Evolutionary conservation across 129 eudicot species (phyloP), one percentile per base, ranked within the genome.

Genomic region (Solidago caesia): DNA sequence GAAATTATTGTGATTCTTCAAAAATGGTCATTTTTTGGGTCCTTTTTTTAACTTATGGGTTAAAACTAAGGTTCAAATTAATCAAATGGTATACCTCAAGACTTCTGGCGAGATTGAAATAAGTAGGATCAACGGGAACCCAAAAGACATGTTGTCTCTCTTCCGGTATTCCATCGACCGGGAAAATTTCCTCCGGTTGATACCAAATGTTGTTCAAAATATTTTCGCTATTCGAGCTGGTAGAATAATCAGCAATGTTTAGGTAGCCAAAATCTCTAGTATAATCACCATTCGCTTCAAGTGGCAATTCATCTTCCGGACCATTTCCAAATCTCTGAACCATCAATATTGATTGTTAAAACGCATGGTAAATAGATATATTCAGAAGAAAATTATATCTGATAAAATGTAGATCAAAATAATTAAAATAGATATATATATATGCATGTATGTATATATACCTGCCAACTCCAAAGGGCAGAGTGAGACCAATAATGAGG

Each of bases 401-500:
- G 6, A 16, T 26, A 5, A 26, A 59, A 25, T 60, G 2, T 3
- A 8, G 1, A 6, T 62, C 11, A n/a, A n/a, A n/a, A n/a, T n/a
- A n/a, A n/a, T n/a, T n/a, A n/a, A n/a, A n/a, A n/a, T n/a, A n/a
- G n/a, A n/a, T n/a, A n/a, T n/a, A n/a, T n/a, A n/a, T n/a, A n/a
- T n/a, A n/a, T n/a, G n/a, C n/a, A n/a, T n/a, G n/a, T n/a, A n/a
- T n/a, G n/a, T n/a, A 62, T 4, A 9, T 14, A 3, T 72, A 85
- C 90, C 94, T 88, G 90, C 94, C 88, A 88, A 79, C 60, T 85
- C 94, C 90, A 88, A 5, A 83, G 88, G 59, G 81, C 85, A 42
- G 75, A 56, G 61, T 81, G 94, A 47, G 90, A 42, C 90, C 88
- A 88, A 46, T 64, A 81, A 2, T 65, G 74, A 52, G 94, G 86